Conservation (phyloP, 1,139 yeast species). For the Candida albicans region DNA sequence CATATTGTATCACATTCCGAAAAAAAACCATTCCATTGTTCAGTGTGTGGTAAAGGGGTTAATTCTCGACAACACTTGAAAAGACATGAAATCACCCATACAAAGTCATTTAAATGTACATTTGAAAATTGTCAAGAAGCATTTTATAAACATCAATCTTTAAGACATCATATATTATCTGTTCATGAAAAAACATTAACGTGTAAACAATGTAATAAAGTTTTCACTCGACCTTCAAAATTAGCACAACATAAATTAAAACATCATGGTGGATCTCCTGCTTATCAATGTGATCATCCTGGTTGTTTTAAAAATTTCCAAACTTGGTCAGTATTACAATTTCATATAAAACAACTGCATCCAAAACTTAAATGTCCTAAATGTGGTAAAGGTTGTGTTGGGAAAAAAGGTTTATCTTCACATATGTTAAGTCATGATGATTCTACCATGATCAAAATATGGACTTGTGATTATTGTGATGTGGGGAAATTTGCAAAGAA, state of each 20-base stretch:
- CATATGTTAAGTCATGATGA: conserved; percentile 67
- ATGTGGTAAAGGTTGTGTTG: conserved; percentile 77
- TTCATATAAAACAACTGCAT: conserved; percentile 72
- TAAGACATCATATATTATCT: conserved; percentile 68
- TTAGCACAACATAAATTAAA: conserved; percentile 61
- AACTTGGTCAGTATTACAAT: conserved; percentile 76
- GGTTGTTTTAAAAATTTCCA: conserved; percentile 62
- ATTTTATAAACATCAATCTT: conserved; percentile 76
- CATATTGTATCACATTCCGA: conserved; percentile 65
- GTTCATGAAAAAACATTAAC: conserved; percentile 56
- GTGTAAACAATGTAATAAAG: conserved; percentile 60
- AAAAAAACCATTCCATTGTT: conserved; percentile 73
- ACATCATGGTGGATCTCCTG: conserved; percentile 56
- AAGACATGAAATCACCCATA: conserved; percentile 80
- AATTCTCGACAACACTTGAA: conserved; percentile 78
- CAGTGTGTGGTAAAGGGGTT: conserved; percentile 79
- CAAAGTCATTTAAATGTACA: conserved; percentile 65
- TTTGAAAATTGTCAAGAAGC: conserved; percentile 62
- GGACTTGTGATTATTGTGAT: conserved; percentile 61
- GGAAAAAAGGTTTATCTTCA: conserved; percentile 64
- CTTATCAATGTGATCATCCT: conserved; percentile 61
- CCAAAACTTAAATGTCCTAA: conserved; percentile 64
- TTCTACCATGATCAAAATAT: conserved; percentile 48
- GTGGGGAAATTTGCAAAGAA: conserved; percentile 37
- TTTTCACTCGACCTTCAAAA: conserved; percentile 60